Evolutionary conservation across 495 filamentous ascomycete genomes (phyloP), one percentile per base, ranked within the genome.

Genomic region (Daldinia loculata): DNA sequence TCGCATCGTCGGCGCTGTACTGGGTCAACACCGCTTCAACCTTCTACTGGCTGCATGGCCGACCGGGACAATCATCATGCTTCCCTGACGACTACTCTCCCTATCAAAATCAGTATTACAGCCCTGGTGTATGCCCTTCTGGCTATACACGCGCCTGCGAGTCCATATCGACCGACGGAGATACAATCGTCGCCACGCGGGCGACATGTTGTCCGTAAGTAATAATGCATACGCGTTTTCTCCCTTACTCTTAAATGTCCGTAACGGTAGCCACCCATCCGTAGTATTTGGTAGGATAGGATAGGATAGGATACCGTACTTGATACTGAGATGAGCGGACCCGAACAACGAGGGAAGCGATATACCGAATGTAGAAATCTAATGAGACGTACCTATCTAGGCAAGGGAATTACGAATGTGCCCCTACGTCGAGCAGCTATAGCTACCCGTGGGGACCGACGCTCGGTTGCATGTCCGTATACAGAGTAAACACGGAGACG

Each of bases 21-120:
- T 87, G 83, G 70, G 83, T 24, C 66, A 78, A 19, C 74, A 76
- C 6, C 24, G 73, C 4, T 76, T 86, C 63, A 70, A 75, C 76
- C 24, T 74, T 74, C 55, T 74, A 70, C 59, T 70, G 60, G 63
- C 39, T 74, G 4, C 71, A 74, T 36, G 67, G 67, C 38, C 53
- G 27, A 14, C 66, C 67, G 36, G 15, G 30, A 14, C 62, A 66
- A n/a, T 56, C 63, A 2, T 70, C 66, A 1, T 74, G 67, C 55
- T 70, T 71, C 51, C 63, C 67, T 17, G 66, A 70, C 43, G 61
- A 57, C 71, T 69, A 63, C 41, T 71, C 57, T 11, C 66, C 56
- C 11, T 59, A 64, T 15, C 67, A 71, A 41, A 56, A 67, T n/a
- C 62, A 70, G 48, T 76, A 77, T 55, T 76, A 71, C 56, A 68